Base-by-base conservation (phyloP, 164 flowering plant genomes). In the Liquidambar formosana region DNA sequence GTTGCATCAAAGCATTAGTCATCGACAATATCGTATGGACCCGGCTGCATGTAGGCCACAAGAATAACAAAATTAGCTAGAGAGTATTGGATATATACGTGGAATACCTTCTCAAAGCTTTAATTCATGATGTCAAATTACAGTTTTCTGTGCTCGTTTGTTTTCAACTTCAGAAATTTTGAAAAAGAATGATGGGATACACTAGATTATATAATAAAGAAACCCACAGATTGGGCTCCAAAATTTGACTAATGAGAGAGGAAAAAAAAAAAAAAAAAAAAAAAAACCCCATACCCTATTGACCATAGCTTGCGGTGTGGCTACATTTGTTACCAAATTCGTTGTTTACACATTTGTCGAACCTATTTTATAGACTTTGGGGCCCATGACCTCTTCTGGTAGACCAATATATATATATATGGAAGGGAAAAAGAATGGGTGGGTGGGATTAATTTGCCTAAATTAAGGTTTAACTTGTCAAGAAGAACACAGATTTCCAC, bases 211-310 rank as follows among this genome's bases (percentile, higher is more conserved):
- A 19, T 38, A 41, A 2, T 19, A 33, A 8, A 6, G 3, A 61
- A 61, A 38, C 16, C 46, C 0, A 21, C n/a, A 4, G 26, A 61
- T 33, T 21, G 49, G 25, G 65, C 19, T 61, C 18, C 10, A 19
- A 43, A 44, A 61, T 19, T 61, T 61, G 51, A 61, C 49, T 61
- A 61, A 44, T 3, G 4, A 25, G n/a, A n/a, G n/a, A n/a, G n/a
- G n/a, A n/a, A n/a, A n/a, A n/a, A n/a, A n/a, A n/a, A n/a, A n/a
- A n/a, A n/a, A n/a, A n/a, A n/a, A n/a, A n/a, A n/a, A 10, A 10
- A 0, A 0, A 61, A 44, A 61, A 11, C 0, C 26, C 48, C 59
- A 56, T 56, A 10, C 47, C 45, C 48, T 13, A n/a, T 22, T 61
- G 65, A 61, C 51, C 43, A 18, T 61, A 23, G 25, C 1, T 53